Evolutionary conservation across 2,329 filamentous ascomycete genomes (phyloP).

Genomic region (Ophiostoma ips): DNA sequence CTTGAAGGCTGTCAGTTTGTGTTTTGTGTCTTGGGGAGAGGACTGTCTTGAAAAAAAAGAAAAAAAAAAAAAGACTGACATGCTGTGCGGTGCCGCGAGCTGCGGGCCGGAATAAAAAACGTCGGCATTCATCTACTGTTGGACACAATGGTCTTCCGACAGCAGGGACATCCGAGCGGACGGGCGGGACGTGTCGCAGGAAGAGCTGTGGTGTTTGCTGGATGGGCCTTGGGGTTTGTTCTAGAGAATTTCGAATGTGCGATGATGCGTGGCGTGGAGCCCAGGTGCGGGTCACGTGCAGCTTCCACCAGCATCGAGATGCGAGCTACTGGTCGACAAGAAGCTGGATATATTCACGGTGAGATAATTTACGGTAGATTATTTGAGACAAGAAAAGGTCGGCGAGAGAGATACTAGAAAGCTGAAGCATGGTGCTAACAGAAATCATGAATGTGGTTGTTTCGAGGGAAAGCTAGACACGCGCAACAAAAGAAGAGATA

Average conservation of each 20-base stretch:
- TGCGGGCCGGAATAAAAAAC: slow-evolving; percentile 33
- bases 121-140: slow-evolving; percentile 21
- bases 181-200: not conserved
- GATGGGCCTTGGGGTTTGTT: not conserved
- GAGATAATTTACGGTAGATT: no score
- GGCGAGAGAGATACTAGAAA: no score
- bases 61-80: slow-evolving; percentile 21
- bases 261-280: not conserved
- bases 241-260: not conserved
- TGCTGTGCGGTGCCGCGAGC: slow-evolving; percentile 39
- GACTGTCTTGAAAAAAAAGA: no score
- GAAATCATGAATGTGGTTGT: no score
- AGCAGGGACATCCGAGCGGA: not conserved
- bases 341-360: no score
- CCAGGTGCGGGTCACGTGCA: not conserved
- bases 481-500: no score
- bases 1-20: slow-evolving; percentile 22
- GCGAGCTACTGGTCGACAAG: no score
- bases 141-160: not conserved
- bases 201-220: not conserved
- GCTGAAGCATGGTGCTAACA: no score
- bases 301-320: no score
- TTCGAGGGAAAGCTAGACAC: no score
- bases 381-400: no score
- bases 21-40: no score